phyloP scores from a whole-genome alignment of 768 basidiomycete species.

The Psilocybe azurescens region DNA sequence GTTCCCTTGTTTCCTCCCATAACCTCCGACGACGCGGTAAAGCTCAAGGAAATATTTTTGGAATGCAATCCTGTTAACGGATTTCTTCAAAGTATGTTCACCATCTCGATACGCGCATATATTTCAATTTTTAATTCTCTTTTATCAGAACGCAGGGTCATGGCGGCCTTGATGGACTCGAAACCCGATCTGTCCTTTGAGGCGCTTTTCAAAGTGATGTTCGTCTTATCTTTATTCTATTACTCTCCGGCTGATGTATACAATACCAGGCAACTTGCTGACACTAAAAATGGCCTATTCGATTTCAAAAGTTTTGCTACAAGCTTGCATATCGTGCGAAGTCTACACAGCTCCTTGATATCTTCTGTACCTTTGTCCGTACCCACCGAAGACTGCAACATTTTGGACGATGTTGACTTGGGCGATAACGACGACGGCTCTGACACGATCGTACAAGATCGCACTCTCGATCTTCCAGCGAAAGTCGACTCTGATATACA shows the following conservation, averaged over 20 bases:
- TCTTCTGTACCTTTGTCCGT: background rate
- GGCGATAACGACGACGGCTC: background rate
- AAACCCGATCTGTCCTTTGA: background rate
- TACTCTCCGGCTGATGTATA: background rate
- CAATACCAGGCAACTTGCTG: background rate
- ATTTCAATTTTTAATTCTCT: background rate
- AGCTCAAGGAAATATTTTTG: background rate
- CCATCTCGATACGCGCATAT: background rate
- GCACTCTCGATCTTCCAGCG: background rate
- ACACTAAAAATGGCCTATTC: background rate
- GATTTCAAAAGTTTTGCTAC: conserved; percentile 1
- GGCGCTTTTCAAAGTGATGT: background rate
- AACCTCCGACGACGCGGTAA: background rate
- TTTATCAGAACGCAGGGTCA: background rate
- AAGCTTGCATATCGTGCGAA: background rate
- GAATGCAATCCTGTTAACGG: background rate
- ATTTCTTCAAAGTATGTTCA: background rate
- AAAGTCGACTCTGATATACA: background rate
- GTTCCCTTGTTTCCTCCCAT: background rate
- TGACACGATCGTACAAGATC: background rate
- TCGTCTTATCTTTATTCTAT: background rate
- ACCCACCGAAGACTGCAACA: background rate
- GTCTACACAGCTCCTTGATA: conserved; percentile 2
- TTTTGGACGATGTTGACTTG: background rate
- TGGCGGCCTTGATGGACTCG: background rate